These are phyloP conservation scores for Penicillium paradoxum DNA, from an alignment of 495 filamentous ascomycete genomes.

Conservation along the genomic window DNA sequence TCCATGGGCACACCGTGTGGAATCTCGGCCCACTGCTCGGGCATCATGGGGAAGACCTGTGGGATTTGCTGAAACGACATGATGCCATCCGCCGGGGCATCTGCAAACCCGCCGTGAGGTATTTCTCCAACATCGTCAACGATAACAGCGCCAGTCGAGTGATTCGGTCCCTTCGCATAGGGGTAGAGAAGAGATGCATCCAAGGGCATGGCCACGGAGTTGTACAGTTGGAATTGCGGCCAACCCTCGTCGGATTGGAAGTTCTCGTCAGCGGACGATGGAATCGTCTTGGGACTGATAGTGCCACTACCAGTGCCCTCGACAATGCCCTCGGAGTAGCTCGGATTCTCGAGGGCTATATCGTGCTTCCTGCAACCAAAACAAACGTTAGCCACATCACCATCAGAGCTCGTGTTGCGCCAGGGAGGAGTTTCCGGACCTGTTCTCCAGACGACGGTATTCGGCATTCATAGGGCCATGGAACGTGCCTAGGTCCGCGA, in stretches of 20 bases:
- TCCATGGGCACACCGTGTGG: slow-evolving; percentile 16
- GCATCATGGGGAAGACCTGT: slow-evolving; percentile 30
- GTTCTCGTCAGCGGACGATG: slow-evolving; percentile 43
- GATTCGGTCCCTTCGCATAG: slow-evolving; percentile 30
- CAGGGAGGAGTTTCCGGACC: slow-evolving; percentile 20
- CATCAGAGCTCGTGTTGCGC: not conserved
- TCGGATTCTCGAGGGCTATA: slow-evolving; percentile 32
- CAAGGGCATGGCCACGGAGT: slow-evolving; percentile 34
- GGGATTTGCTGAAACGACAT: slow-evolving; percentile 35
- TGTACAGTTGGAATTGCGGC: slow-evolving; percentile 40
- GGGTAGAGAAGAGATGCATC: slow-evolving; percentile 38
- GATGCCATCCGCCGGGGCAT: slow-evolving; percentile 29
- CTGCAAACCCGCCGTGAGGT: slow-evolving; percentile 31
- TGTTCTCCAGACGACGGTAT: slow-evolving; percentile 20
- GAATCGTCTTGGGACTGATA: slow-evolving; percentile 40
- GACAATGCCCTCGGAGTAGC: slow-evolving; percentile 26
- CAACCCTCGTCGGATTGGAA: slow-evolving; percentile 41
- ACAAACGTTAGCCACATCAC: slow-evolving; percentile 11
- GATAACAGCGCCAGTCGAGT: slow-evolving; percentile 33
- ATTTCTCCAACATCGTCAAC: slow-evolving; percentile 39
- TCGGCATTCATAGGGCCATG: slow-evolving; percentile 30
- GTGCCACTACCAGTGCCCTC: slow-evolving; percentile 40
- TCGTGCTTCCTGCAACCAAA: slow-evolving; percentile 26
- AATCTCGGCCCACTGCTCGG: slow-evolving; percentile 31
- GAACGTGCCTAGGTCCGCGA: slow-evolving; percentile 32